phyloP scores from a whole-genome alignment of 192 early-diverging fungal species.

The Pilobolus umbonatus region DNA sequence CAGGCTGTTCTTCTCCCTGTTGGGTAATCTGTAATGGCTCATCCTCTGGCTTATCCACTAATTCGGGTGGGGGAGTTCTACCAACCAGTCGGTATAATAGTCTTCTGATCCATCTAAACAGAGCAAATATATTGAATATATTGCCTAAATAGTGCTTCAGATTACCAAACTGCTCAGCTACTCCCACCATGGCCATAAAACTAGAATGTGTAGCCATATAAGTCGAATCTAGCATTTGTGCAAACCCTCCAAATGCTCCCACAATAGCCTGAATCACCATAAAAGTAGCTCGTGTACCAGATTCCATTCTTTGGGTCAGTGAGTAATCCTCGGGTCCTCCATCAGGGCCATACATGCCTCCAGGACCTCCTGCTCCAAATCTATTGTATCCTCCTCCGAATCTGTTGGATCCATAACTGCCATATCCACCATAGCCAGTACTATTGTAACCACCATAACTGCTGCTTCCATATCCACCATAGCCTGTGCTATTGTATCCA shows the following conservation, averaged over 20 bases:
- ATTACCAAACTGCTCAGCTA: conserved; percentile 94
- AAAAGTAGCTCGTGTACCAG: conserved; percentile 88
- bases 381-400: conserved; percentile 36
- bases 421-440: conserved; percentile 37
- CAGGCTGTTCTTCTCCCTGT: conserved; percentile 47
- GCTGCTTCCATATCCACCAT: conserved; percentile 31
- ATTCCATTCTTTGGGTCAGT: conserved; percentile 77
- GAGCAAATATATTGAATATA: conserved; percentile 73
- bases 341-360: conserved; percentile 17
- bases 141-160: conserved; percentile 81
- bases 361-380: conserved; percentile 33
- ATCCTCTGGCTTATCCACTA: conserved; percentile 50
- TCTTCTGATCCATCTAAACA: conserved; percentile 63
- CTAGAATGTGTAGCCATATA: conserved; percentile 95
- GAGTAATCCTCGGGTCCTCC: conserved; percentile 57
- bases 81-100: conserved; percentile 64
- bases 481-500: conserved; percentile 21
- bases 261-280: conserved; percentile 89
- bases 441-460: conserved; percentile 31
- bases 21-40: conserved; percentile 22
- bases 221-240: conserved; percentile 97
- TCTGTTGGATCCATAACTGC: conserved; percentile 44
- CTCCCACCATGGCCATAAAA: conserved; percentile 96
- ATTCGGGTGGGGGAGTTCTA: conserved; percentile 53
- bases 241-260: conserved; percentile 94